Percentiles rank a stretch among this genome's conserved stretches.
Conservation (phyloP, 768 basidiomycete genomes). For the Termitomyces titanicus region DNA sequence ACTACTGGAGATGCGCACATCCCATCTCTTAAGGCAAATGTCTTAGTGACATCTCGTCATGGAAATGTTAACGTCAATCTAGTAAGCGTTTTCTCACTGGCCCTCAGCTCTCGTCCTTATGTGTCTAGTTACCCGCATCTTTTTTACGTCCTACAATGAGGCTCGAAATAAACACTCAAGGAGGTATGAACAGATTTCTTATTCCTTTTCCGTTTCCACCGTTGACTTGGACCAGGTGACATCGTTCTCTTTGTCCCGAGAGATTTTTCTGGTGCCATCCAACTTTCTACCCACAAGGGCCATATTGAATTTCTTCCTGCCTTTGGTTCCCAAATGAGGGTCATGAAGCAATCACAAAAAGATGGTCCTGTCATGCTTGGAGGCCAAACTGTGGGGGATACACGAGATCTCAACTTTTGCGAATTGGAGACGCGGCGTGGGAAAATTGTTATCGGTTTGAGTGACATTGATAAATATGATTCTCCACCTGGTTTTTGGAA, state of each 20-base stretch:
- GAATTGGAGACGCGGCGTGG: constrained; percentile 33
- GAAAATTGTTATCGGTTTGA: constrained; percentile 39
- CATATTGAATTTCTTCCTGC: constrained; percentile 26
- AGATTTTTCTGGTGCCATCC: constrained; percentile 26
- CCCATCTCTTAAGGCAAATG: constrained; percentile 26
- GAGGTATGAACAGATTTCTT: constrained; percentile 21
- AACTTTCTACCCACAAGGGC: constrained; percentile 21
- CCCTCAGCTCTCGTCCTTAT: not conserved
- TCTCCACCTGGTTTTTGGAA: constrained; percentile 36
- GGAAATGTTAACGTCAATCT: constrained; percentile 39
- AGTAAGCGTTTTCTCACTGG: constrained; percentile 20
- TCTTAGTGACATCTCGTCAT: constrained; percentile 31
- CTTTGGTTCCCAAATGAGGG: constrained; percentile 20
- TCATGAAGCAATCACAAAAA: constrained; percentile 25
- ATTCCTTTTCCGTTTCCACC: not conserved
- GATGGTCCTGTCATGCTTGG: constrained; percentile 38
- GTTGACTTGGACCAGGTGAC: constrained; percentile 15
- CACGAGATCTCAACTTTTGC: constrained; percentile 33
- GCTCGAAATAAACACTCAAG: constrained; percentile 30
- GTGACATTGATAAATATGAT: constrained; percentile 34
- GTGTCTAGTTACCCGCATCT: constrained; percentile 28
- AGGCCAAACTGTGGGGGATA: constrained; percentile 14
- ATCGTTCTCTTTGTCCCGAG: constrained; percentile 24
- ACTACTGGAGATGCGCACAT: too few species aligned
- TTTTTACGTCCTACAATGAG: constrained; percentile 32